Evolutionary conservation across 306 rosid species (phyloP).

Genomic region (Prunus salicina): DNA sequence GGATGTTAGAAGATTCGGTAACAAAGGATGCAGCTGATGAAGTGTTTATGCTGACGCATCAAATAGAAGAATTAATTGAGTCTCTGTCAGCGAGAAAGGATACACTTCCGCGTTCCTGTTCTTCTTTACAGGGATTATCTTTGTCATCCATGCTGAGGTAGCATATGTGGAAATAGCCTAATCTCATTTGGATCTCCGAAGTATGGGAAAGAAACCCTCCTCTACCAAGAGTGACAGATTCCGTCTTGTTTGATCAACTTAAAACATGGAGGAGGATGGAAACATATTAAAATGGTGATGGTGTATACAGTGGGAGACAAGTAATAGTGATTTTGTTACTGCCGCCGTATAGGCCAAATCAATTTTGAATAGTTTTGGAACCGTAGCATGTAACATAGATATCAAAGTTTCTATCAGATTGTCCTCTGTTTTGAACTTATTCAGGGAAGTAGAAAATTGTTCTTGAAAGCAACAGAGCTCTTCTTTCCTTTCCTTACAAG

Average conservation of each 20-base stretch:
- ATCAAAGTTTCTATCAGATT: not conserved
- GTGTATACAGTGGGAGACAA: not conserved
- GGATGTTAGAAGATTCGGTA: conserved; percentile 71
- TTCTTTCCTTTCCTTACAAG: not conserved
- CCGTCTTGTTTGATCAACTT: not conserved
- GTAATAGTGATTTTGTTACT: not conserved
- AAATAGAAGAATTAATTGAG: conserved; percentile 53
- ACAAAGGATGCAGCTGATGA: conserved; percentile 65
- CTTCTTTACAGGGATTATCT: conserved; percentile 59
- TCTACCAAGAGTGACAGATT: not conserved
- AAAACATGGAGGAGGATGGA: not conserved
- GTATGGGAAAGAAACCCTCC: not conserved
- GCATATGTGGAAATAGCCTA: not conserved
- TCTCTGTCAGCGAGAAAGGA: conserved; percentile 50
- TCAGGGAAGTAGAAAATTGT: not conserved
- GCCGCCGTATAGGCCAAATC: not conserved
- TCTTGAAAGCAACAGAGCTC: not conserved
- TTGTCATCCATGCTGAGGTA: conserved; percentile 60
- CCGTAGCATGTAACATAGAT: not conserved
- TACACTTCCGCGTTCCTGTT: conserved; percentile 58
- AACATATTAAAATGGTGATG: not conserved
- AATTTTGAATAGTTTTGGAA: not conserved
- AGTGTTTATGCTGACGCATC: conserved; percentile 65
- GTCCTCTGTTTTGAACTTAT: not conserved
- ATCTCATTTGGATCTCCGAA: not conserved